These are phyloP conservation scores for Brassica napus DNA, from an alignment of 345 rosid genomes.

Conservation along the genomic window DNA sequence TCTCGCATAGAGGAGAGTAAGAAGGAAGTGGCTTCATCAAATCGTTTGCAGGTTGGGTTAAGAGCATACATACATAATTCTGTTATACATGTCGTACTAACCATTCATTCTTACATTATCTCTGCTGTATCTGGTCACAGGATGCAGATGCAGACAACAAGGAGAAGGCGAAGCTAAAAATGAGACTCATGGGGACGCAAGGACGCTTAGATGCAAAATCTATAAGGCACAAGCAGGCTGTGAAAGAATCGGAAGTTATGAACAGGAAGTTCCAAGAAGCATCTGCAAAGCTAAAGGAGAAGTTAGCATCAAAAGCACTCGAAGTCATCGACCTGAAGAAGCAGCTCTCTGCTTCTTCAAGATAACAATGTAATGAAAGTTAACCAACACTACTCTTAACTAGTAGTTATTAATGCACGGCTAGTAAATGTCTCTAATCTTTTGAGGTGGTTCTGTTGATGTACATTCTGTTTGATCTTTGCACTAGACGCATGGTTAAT, in stretches of 20 bases:
- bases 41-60: conserved; percentile 50
- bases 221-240: conserved; percentile 50
- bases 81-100: background rate
- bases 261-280: conserved; percentile 65
- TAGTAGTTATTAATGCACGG: background rate
- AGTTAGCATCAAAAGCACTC: conserved; percentile 51
- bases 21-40: conserved; percentile 18
- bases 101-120: conserved; percentile 13
- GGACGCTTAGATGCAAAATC: conserved; percentile 56
- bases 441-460: background rate
- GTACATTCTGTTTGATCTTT: background rate
- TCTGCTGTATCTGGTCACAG: conserved; percentile 41
- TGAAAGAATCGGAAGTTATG: conserved; percentile 57
- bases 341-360: conserved; percentile 32
- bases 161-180: conserved; percentile 67
- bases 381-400: background rate
- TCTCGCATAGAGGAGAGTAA: conserved; percentile 41
- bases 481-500: background rate
- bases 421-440: background rate
- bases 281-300: conserved; percentile 59
- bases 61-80: conserved; percentile 9
- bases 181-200: conserved; percentile 80
- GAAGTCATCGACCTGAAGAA: conserved; percentile 75
- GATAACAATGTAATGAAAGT: conserved; percentile 8
- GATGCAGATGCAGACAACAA: conserved; percentile 45